Evolutionary conservation across 106 monocot species (phyloP).

Genomic region (Cymbidium sinense): DNA sequence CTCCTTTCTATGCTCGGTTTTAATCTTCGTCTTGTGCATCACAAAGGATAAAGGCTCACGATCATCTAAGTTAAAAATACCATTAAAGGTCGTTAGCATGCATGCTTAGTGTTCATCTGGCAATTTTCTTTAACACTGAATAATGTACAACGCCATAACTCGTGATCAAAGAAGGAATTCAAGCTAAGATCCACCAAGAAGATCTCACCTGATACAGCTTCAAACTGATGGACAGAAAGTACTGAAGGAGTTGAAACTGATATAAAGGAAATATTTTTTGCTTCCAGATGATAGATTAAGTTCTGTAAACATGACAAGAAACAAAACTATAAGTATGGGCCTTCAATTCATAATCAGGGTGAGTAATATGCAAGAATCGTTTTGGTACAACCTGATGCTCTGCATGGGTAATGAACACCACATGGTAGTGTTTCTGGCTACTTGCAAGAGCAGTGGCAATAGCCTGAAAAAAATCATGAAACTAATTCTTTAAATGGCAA

Average conservation of each 20-base stretch:
- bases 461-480: slow-evolving; percentile 35
- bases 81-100: slow-evolving; percentile 2
- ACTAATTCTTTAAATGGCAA: not conserved
- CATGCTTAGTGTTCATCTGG: no score
- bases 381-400: slow-evolving; percentile 48
- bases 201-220: slow-evolving; percentile 21
- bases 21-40: slow-evolving; percentile 43
- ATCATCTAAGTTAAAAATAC: slow-evolving; percentile 17
- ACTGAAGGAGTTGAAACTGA: slow-evolving; percentile 52
- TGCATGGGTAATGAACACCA: slow-evolving; percentile 64
- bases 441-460: slow-evolving; percentile 55
- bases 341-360: not conserved
- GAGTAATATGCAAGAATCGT: not conserved
- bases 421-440: slow-evolving; percentile 37
- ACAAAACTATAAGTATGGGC: not conserved
- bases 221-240: slow-evolving; percentile 24
- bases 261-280: slow-evolving; percentile 42
- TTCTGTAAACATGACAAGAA: slow-evolving; percentile 24
- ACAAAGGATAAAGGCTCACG: slow-evolving; percentile 25
- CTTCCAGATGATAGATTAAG: slow-evolving; percentile 30
- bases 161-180: not conserved
- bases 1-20: slow-evolving; percentile 49
- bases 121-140: no score
- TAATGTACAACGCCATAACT: no score
- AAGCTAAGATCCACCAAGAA: not conserved